Conservation (phyloP, 2,329 filamentous ascomycete genomes). For the Stachybotrys chlorohalonatus region DNA sequence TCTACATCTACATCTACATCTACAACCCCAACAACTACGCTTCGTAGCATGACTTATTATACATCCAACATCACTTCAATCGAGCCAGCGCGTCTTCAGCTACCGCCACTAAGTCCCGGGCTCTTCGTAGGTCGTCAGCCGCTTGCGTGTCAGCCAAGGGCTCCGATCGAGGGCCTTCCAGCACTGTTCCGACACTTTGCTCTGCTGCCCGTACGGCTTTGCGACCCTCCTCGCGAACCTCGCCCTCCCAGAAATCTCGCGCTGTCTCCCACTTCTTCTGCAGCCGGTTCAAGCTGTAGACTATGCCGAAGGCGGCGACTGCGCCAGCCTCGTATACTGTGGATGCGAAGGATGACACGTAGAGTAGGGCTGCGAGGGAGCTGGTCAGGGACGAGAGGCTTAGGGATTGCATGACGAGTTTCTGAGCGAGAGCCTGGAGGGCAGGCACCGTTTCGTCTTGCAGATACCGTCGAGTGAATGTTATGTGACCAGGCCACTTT, state of each 20-base stretch:
- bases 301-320: conserved; percentile 50
- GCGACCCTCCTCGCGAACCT: conserved; percentile 58
- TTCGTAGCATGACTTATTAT: neutral
- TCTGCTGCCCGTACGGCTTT: conserved; percentile 52
- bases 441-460: conserved; percentile 58
- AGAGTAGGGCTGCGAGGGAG: conserved; percentile 45
- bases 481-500: conserved; percentile 69
- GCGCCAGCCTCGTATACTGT: conserved; percentile 53
- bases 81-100: conserved; percentile 39
- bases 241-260: conserved; percentile 52
- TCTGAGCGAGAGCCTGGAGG: conserved; percentile 64
- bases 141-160: neutral
- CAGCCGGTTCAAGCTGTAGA: conserved; percentile 49
- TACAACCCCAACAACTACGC: too few species aligned
- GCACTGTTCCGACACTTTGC: conserved; percentile 36
- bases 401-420: conserved; percentile 64
- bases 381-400: conserved; percentile 59
- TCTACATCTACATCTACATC: too few species aligned
- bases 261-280: conserved; percentile 56
- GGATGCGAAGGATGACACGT: conserved; percentile 44
- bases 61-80: conserved; percentile 30
- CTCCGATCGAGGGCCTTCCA: conserved; percentile 23
- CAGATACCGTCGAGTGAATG: conserved; percentile 58
- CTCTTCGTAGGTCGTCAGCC: conserved; percentile 25
- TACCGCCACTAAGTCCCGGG: conserved; percentile 35